Percentiles rank a stretch among this genome's conserved stretches.
Evolutionary conservation across 2,329 filamentous ascomycete genomes (phyloP).

Genomic region (Xylaria sp.): DNA sequence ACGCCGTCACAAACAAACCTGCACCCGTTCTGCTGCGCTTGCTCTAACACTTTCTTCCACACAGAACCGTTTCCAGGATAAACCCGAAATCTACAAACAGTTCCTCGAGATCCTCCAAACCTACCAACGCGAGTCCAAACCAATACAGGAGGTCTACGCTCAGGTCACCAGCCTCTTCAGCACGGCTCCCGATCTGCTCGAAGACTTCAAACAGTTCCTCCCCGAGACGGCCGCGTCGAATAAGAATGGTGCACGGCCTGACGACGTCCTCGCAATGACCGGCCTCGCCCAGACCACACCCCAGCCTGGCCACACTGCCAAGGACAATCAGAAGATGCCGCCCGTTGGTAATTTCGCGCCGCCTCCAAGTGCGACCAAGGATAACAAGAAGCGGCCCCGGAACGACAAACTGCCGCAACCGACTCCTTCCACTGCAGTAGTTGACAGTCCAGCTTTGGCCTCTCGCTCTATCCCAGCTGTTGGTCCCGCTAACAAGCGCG

Average conservation of each 20-base stretch:
- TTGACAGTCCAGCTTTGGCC: slow-evolving; percentile 55
- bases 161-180: slow-evolving; percentile 96
- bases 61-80: slow-evolving; percentile 94
- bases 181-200: slow-evolving; percentile 90
- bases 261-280: slow-evolving; percentile 72
- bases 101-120: slow-evolving; percentile 98
- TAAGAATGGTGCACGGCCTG: slow-evolving; percentile 69
- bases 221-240: slow-evolving; percentile 80
- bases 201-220: slow-evolving; percentile 98
- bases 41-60: slow-evolving; percentile 31
- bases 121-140: slow-evolving; percentile 97
- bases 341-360: slow-evolving; percentile 95
- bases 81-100: slow-evolving; percentile 99
- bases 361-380: slow-evolving; percentile 81
- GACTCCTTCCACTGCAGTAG: slow-evolving; percentile 59
- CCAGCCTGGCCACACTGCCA: slow-evolving; percentile 60
- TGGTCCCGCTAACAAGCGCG: slow-evolving; percentile 67
- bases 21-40: neutral
- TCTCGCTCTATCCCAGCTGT: slow-evolving; percentile 52
- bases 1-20: slow-evolving; percentile 31
- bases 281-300: slow-evolving; percentile 62
- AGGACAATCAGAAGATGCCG: slow-evolving; percentile 82
- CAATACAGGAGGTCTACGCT: slow-evolving; percentile 97
- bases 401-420: slow-evolving; percentile 63
- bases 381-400: slow-evolving; percentile 87